Base-by-base conservation (phyloP, 768 basidiomycete species). In the Pisolithus sp. region DNA sequence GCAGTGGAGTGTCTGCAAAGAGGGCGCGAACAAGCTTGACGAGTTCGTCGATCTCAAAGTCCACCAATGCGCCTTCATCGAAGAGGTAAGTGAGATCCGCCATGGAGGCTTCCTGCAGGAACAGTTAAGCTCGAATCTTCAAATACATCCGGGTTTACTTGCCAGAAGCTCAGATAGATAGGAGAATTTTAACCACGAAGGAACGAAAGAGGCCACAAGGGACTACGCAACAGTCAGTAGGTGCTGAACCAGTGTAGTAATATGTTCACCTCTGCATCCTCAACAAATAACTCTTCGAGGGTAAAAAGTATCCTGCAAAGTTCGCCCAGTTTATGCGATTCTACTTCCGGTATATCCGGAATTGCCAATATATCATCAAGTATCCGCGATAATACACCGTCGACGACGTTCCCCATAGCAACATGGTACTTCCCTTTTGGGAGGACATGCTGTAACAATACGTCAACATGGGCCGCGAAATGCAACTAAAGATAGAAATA, bases 151-250 rank as follows among this genome's bases (percentile, higher is more conserved):
- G 7, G 40, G 20, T 28, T 9, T 24, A 75, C 87, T 43, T 53
- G 93, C 93, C 75, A 97, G 66, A 12, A 97, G 77, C 66, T 96
- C 93, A 2, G 90, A 90, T 5, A 96, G 76, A 67, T 97, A 97
- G 18, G 88, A 92, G 67, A 90, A 95, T 67, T 95, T 95, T 59
- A 96, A 75, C 94, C 94, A 97, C 12, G 82, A 85, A 2, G 90
- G 87, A n/a, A 94, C 89, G 56, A 90, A 91, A 0, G 82, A 83
- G 1, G 86, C 86, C 7, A 91, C 83, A 45, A 87, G 82, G 0
- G 89, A 76, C 80, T 87, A 57, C 26, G 44, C 7, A 21, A 20
- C 24, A 18, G 49, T 57, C 30, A 56, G 45, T 8, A n/a, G 17
- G 20, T 12, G 43, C 42, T 26, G 31, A 47, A 18, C 39, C 26